Percentiles rank a stretch among this genome's conserved stretches.
Evolutionary conservation across 1,139 yeast species (phyloP).

Genomic region (Entelexis paramagnoliae): DNA sequence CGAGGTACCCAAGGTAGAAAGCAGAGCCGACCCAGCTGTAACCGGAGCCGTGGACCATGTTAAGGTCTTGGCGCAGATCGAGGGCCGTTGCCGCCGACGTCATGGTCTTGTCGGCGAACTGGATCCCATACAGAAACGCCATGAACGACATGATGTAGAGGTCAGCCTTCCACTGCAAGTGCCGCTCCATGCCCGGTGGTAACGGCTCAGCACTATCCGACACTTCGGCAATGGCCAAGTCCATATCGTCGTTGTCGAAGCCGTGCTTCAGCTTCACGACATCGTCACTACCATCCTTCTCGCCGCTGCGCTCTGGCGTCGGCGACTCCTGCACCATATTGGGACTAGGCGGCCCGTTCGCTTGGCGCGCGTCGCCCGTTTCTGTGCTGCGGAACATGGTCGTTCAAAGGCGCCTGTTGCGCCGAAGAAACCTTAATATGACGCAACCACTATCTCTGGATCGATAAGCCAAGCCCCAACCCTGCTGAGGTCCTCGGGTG

Average conservation of each 20-base stretch:
- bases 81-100: slow-evolving; percentile 43
- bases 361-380: too few species aligned
- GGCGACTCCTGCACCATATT: neutral
- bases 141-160: slow-evolving; percentile 44
- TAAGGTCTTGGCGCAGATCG: slow-evolving; percentile 36
- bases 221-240: neutral
- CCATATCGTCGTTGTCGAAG: neutral
- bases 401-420: too few species aligned
- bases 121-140: slow-evolving; percentile 46
- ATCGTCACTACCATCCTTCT: neutral
- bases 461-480: neutral
- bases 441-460: neutral
- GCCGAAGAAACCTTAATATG: neutral
- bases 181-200: slow-evolving; percentile 11
- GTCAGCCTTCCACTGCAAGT: slow-evolving; percentile 45
- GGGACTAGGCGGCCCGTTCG: too few species aligned
- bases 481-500: neutral
- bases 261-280: neutral
- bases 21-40: slow-evolving; percentile 43
- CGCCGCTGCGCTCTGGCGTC: neutral
- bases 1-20: slow-evolving; percentile 40
- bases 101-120: slow-evolving; percentile 56
- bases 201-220: neutral
- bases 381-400: too few species aligned
- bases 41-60: slow-evolving; percentile 34